Evolutionary conservation across 108 stramenopile species (phyloP).

Genomic region (Nannochloropsis granulata): DNA sequence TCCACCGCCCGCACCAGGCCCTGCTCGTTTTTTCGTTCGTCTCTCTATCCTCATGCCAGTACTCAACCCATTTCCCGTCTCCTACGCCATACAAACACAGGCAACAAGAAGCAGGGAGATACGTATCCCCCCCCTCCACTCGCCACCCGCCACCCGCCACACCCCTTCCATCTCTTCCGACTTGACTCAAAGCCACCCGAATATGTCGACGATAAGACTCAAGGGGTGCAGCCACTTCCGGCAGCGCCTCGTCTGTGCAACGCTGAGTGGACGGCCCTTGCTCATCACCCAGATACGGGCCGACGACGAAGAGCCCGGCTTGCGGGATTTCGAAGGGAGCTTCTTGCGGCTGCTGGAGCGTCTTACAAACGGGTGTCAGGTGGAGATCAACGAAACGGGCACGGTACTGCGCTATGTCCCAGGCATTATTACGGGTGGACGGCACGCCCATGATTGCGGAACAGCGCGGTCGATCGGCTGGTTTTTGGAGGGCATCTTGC

Average conservation of each 20-base stretch:
- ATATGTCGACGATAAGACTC: neutral
- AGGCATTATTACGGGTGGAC: conserved; percentile 77
- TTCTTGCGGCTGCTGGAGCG: conserved; percentile 63
- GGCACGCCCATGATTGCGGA: conserved; percentile 65
- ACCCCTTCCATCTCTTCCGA: too few species aligned
- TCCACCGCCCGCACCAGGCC: too few species aligned
- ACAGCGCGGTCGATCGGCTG: conserved; percentile 64
- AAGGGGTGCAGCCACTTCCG: conserved; percentile 4
- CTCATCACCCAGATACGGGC: neutral
- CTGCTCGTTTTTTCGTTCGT: too few species aligned
- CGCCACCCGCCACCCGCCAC: too few species aligned
- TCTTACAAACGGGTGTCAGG: conserved; percentile 74
- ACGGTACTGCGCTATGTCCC: conserved; percentile 79
- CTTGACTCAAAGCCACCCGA: neutral
- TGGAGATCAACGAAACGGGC: conserved; percentile 96
- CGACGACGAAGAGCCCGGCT: conserved; percentile 1
- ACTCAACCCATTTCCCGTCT: too few species aligned
- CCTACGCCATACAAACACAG: too few species aligned
- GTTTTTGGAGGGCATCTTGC: conserved; percentile 90
- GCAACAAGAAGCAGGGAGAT: too few species aligned
- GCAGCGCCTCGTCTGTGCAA: neutral
- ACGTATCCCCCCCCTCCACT: too few species aligned
- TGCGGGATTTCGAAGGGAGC: conserved; percentile 37
- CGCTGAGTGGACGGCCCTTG: neutral
- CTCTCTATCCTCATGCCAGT: too few species aligned